Evolutionary conservation across 192 early-diverging fungal genomes (phyloP).

Genomic region (Umbelopsis ramanniana): DNA sequence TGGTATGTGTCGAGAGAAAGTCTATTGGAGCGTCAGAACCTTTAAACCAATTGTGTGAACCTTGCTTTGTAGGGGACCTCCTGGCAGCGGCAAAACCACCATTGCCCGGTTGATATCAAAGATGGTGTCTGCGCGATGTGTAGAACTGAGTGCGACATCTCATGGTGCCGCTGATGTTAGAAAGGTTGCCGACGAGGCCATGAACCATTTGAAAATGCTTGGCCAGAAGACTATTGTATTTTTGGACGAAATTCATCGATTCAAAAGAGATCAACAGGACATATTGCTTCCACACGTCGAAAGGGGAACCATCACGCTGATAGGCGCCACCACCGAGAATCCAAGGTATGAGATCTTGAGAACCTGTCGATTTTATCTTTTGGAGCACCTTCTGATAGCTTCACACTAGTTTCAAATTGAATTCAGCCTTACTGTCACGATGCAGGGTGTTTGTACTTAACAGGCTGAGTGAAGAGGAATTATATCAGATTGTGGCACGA

Average conservation of each 20-base stretch:
- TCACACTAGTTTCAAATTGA: constrained; percentile 66
- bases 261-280: constrained; percentile 90
- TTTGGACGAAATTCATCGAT: constrained; percentile 90
- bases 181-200: constrained; percentile 74
- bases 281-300: constrained; percentile 82
- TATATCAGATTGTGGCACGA: constrained; percentile 64
- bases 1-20: constrained; percentile 60
- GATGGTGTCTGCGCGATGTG: constrained; percentile 48
- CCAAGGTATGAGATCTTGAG: constrained; percentile 41
- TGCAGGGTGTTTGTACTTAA: constrained; percentile 80
- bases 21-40: constrained; percentile 29
- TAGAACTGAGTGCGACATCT: constrained; percentile 55
- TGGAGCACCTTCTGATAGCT: neutral
- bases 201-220: constrained; percentile 54
- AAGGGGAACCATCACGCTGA: constrained; percentile 68
- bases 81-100: constrained; percentile 44
- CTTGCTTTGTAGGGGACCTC: constrained; percentile 32
- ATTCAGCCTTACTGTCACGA: constrained; percentile 77
- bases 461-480: constrained; percentile 60
- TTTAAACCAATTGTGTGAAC: neutral
- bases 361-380: neutral
- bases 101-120: constrained; percentile 52
- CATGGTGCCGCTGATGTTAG: constrained; percentile 66
- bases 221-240: constrained; percentile 75
- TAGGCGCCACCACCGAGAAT: constrained; percentile 83